phyloP scores from a whole-genome alignment of 345 rosid genomes.

The Nasturtium officinale region DNA sequence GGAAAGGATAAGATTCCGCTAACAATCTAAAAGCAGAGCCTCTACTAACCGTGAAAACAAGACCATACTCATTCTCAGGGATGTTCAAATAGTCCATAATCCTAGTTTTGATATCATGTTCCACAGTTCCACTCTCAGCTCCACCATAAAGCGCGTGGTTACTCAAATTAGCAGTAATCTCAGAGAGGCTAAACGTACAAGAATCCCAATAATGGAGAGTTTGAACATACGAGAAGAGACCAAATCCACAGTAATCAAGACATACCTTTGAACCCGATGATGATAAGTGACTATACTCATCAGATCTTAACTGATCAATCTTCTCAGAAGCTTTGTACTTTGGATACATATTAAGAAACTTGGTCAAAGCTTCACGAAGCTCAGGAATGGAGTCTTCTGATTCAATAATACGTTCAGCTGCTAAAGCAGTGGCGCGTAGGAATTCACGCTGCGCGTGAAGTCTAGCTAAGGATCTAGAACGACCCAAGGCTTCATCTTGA shows the following conservation, averaged over 20 bases:
- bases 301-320: constrained; percentile 66
- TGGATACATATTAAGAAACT: constrained; percentile 83
- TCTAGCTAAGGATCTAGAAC: constrained; percentile 84
- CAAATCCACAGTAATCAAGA: constrained; percentile 93
- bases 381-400: constrained; percentile 61
- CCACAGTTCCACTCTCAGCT: constrained; percentile 74
- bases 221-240: constrained; percentile 75
- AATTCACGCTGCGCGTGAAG: constrained; percentile 83
- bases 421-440: constrained; percentile 73
- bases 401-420: constrained; percentile 57
- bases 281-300: constrained; percentile 67
- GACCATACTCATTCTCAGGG: constrained; percentile 85
- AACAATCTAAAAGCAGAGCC: constrained; percentile 85
- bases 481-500: constrained; percentile 57
- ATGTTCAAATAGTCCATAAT: constrained; percentile 86
- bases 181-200: constrained; percentile 72
- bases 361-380: constrained; percentile 62
- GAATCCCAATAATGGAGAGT: constrained; percentile 73
- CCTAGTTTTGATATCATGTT: constrained; percentile 76
- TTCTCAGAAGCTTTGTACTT: constrained; percentile 67
- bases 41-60: constrained; percentile 85
- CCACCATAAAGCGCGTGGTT: constrained; percentile 86
- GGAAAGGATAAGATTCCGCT: constrained; percentile 83
- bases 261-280: constrained; percentile 63
- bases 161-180: constrained; percentile 84